Evolutionary conservation across 805 yeast genomes (phyloP).

Genomic region (Sugiyamaella lignohabitans): DNA sequence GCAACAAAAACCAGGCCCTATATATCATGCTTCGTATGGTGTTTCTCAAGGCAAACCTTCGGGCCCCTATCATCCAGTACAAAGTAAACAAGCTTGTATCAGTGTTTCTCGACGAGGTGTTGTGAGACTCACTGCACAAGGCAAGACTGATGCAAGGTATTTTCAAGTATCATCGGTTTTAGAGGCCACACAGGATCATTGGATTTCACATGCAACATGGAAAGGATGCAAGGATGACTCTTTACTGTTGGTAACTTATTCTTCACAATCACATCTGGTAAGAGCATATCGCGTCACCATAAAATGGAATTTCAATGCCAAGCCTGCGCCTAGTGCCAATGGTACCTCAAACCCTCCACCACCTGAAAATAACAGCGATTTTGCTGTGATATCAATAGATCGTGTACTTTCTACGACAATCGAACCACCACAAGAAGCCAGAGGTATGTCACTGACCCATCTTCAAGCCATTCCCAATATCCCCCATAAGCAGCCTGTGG

Average conservation of each 20-base stretch:
- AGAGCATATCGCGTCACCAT: constrained; percentile 27
- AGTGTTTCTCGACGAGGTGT: constrained; percentile 59
- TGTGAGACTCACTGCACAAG: constrained; percentile 19
- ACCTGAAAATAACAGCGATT: neutral
- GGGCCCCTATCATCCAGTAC: constrained; percentile 62
- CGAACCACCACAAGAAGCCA: constrained; percentile 11
- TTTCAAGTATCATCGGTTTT: constrained; percentile 37
- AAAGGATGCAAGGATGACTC: constrained; percentile 23
- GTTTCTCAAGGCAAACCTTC: constrained; percentile 53
- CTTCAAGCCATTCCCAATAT: constrained; percentile 13
- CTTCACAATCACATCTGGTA: constrained; percentile 15
- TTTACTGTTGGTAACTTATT: constrained; percentile 27
- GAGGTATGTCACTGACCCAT: constrained; percentile 10
- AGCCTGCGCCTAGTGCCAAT: neutral
- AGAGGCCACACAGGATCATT: constrained; percentile 44
- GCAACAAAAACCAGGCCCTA: constrained; percentile 10
- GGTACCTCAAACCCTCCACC: neutral
- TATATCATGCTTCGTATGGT: constrained; percentile 37
- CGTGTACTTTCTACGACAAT: constrained; percentile 9
- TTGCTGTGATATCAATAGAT: constrained; percentile 12
- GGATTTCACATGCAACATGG: constrained; percentile 26
- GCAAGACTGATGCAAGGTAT: constrained; percentile 16
- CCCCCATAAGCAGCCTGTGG: constrained; percentile 6
- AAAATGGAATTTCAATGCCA: constrained; percentile 21
- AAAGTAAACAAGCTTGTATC: constrained; percentile 64